phyloP scores from a whole-genome alignment of 164 flowering plant genomes.

The Vitis labrusca region DNA sequence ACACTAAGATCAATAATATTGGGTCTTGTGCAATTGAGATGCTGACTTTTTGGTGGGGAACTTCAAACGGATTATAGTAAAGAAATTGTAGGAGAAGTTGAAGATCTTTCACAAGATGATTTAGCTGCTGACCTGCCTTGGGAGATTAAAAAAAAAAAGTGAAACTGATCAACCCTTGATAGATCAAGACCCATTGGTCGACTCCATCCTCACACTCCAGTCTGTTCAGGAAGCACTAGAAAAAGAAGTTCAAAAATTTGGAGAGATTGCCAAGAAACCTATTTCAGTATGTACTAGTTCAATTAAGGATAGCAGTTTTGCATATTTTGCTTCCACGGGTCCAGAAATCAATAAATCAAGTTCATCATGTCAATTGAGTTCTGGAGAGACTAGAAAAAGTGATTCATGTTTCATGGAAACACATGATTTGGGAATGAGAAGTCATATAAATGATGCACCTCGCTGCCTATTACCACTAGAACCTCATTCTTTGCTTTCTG shows the following conservation, averaged over 20 bases:
- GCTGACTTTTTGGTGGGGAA: constrained; percentile 10
- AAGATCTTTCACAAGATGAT: constrained; percentile 38
- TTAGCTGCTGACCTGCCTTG: constrained; percentile 35
- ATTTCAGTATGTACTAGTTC: constrained; percentile 6
- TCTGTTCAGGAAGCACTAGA: constrained; percentile 68
- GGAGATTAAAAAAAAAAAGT: constrained; percentile 33
- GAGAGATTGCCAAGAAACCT: constrained; percentile 52
- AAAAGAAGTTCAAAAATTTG: constrained; percentile 50
- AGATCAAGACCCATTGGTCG: constrained; percentile 53
- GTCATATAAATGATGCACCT: too few relatives aligned
- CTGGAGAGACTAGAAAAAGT: constrained; percentile 20
- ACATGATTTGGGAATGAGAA: too few relatives aligned
- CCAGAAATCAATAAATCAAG: constrained; percentile 15
- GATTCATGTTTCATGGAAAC: too few relatives aligned
- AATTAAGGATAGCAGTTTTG: constrained; percentile 2
- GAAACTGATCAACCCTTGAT: constrained; percentile 24
- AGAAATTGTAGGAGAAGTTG: constrained; percentile 46
- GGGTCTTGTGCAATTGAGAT: too few relatives aligned
- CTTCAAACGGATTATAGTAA: constrained; percentile 26
- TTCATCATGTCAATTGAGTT: constrained; percentile 26
- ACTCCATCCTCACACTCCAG: constrained; percentile 54
- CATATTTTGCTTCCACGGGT: constrained; percentile 9
- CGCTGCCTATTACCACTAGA: too few relatives aligned
- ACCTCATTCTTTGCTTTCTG: too few relatives aligned
- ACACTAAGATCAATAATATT: too few relatives aligned